Evolutionary conservation across 2,329 filamentous ascomycete species (phyloP), one percentile per base, ranked within the genome.

Genomic region (Colletotrichum orbiculare): DNA sequence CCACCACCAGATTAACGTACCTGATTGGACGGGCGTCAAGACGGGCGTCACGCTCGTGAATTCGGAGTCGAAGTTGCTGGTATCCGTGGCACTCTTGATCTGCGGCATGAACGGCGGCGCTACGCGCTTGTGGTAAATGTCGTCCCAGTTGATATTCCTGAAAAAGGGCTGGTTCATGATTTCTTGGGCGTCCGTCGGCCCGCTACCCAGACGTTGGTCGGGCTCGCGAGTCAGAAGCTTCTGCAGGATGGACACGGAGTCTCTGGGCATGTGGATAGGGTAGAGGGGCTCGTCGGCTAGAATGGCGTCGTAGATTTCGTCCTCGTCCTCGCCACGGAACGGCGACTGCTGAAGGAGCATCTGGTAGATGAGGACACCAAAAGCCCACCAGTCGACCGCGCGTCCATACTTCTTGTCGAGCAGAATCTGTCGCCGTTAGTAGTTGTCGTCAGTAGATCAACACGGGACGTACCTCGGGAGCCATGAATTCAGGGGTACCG

Each of bases 141-240:
- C 96, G 70, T 99, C 96, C 96, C 96, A 99, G 80, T 96, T 97
- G 77, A 98, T 92, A 76, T 96, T 97, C 67, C 94, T 87, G 84
- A 99, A 99, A 85, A 99, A 99, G 1, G 96, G 93, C 77, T 99
- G 96, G 75, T 90, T 96, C 96, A 99, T 99, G 75, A 99, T 91
- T 79, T 99, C 96, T 79, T 98, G 94, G 3, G 96, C 96, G 79
- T 99, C 96, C 1, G 96, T 98, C 2, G 96, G 95, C 4, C 96
- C 96, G 70, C 93, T 96, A 68, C 96, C 96, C 37, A 99, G 86
- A 70, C 96, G 90, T 74, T 96, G 86, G 73, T 98, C 96, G 1
- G 96, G 96, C 79, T 99, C 96, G 69, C 96, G 90, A 8, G 94
- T 99, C 68, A 99, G 87, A 59, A 99, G 87, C 82, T 99, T 99